phyloP scores from a whole-genome alignment of 768 basidiomycete genomes.

The Termitomyces sp. region DNA sequence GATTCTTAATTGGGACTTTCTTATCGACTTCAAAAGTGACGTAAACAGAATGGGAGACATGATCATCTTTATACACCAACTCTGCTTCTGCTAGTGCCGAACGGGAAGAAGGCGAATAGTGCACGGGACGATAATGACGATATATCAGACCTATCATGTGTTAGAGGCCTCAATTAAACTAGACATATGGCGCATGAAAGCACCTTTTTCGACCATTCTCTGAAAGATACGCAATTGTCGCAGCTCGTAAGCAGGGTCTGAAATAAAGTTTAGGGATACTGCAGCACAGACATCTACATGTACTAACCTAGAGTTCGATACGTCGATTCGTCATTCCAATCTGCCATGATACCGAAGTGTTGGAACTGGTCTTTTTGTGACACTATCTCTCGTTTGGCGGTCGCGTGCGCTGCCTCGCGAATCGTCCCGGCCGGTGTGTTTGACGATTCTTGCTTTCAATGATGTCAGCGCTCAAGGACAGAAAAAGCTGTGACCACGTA shows the following conservation, averaged over 20 bases:
- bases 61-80: conserved; percentile 84
- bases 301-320: conserved; percentile 81
- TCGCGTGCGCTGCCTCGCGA: conserved; percentile 64
- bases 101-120: conserved; percentile 92
- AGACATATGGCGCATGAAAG: not conserved
- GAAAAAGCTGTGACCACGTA: conserved; percentile 26
- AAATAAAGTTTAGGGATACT: not conserved
- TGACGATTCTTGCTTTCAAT: conserved; percentile 49
- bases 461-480: not conserved
- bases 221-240: conserved; percentile 84
- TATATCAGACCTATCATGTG: conserved; percentile 68
- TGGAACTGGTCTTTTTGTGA: conserved; percentile 79
- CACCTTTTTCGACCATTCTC: conserved; percentile 84
- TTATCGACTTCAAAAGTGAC: conserved; percentile 69
- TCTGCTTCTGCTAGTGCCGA: conserved; percentile 97
- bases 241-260: conserved; percentile 87
- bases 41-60: conserved; percentile 85
- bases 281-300: not conserved
- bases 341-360: conserved; percentile 86
- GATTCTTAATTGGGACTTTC: conserved; percentile 15
- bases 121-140: conserved; percentile 83
- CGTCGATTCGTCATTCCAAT: conserved; percentile 69
- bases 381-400: conserved; percentile 70
- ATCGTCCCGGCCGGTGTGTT: conserved; percentile 57
- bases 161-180: not conserved